Conservation (phyloP, 768 basidiomycete genomes). For the Porpolomopsis calyptriformis region DNA sequence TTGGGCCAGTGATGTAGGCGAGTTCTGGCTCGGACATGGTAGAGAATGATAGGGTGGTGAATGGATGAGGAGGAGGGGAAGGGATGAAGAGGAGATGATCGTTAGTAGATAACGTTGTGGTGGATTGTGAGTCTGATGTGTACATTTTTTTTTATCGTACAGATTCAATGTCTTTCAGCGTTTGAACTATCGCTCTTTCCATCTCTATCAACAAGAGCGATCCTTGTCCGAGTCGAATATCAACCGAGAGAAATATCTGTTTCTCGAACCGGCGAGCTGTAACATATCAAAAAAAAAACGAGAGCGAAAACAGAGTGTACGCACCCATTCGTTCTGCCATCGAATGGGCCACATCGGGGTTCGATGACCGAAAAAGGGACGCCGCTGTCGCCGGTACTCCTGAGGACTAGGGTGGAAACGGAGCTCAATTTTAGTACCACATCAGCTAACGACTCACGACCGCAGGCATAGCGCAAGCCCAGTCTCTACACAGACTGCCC, state of each 20-base stretch:
- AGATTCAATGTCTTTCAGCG: conserved; percentile 24
- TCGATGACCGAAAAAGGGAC: conserved; percentile 50
- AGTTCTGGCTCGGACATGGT: conserved; percentile 69
- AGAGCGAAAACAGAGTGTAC: no score
- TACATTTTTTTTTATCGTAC: background rate
- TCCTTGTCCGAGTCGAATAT: conserved; percentile 33
- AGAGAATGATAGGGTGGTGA: background rate
- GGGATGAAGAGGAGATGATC: background rate
- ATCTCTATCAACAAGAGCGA: conserved; percentile 40
- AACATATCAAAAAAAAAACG: no score
- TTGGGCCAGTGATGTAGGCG: conserved; percentile 62
- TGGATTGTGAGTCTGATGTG: background rate
- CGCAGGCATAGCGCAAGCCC: conserved; percentile 80
- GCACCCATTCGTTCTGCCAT: conserved; percentile 79
- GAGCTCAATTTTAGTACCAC: conserved; percentile 1
- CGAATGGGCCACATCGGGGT: conserved; percentile 51
- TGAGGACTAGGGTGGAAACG: background rate
- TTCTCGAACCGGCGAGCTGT: conserved; percentile 55
- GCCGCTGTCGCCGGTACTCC: conserved; percentile 38
- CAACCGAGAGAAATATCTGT: conserved; percentile 66
- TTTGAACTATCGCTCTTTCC: conserved; percentile 49
- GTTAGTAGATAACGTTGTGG: background rate
- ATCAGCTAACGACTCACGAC: conserved; percentile 9
- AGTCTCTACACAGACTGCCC: conserved; percentile 60
- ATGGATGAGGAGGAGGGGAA: background rate